phyloP scores from a whole-genome alignment of 2,329 filamentous ascomycete species.

The Alternaria gaisen region DNA sequence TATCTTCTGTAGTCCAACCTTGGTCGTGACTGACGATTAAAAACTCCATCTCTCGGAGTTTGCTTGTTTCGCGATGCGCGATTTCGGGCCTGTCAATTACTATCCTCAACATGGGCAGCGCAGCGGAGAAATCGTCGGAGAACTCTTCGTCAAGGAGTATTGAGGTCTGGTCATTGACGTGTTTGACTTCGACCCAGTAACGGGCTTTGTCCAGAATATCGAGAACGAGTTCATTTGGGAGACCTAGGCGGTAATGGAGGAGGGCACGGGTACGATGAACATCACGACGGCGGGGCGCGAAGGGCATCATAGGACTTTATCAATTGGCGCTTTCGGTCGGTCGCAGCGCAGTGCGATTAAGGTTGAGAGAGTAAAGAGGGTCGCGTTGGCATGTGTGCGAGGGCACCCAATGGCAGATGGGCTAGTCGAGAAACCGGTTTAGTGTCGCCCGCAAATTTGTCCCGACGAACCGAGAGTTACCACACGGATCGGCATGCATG shows the following conservation, averaged over 20 bases:
- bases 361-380: slow-evolving; percentile 17
- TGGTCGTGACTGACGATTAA: slow-evolving; percentile 32
- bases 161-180: not conserved
- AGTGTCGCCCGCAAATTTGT: slow-evolving; percentile 23
- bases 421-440: slow-evolving; percentile 21
- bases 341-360: slow-evolving; percentile 16
- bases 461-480: slow-evolving; percentile 25
- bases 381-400: slow-evolving; percentile 12
- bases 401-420: slow-evolving; percentile 12
- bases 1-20: slow-evolving; percentile 29
- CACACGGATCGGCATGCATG: slow-evolving; percentile 15
- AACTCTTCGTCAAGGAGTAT: slow-evolving; percentile 15
- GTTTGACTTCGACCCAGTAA: slow-evolving; percentile 21
- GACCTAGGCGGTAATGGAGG: slow-evolving; percentile 14
- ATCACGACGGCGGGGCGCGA: not conserved
- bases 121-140: slow-evolving; percentile 14
- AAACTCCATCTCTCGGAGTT: slow-evolving; percentile 28
- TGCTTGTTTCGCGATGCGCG: slow-evolving; percentile 2
- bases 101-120: slow-evolving; percentile 14
- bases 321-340: slow-evolving; percentile 6
- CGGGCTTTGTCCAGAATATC: slow-evolving; percentile 25
- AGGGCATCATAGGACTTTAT: slow-evolving; percentile 5
- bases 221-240: slow-evolving; percentile 27
- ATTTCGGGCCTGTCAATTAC: not conserved
- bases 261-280: slow-evolving; percentile 11